A percentile compares a stretch with the other conserved stretches of the same genome.
phyloP scores from a whole-genome alignment of 1,284 basidiomycete species.

The Gymnopus androsaceus region DNA sequence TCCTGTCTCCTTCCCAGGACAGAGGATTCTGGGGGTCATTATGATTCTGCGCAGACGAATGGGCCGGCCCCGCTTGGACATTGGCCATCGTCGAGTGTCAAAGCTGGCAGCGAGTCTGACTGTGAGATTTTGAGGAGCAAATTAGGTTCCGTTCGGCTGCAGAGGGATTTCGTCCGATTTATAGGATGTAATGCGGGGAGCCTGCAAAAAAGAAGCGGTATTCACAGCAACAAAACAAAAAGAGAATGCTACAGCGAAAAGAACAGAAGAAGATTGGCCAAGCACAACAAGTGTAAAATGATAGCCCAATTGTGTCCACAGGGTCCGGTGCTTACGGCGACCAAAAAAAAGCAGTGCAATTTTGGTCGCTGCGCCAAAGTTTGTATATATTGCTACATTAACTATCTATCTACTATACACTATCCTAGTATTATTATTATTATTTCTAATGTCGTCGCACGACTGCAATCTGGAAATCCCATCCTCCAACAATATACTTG shows the following conservation, averaged over 20 bases:
- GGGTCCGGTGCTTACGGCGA: constrained; percentile 10
- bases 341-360: too few species aligned
- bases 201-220: constrained; percentile 16
- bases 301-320: constrained; percentile 7
- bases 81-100: constrained; percentile 26
- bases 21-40: constrained; percentile 19
- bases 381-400: constrained; percentile 5
- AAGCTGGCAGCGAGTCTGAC: constrained; percentile 6
- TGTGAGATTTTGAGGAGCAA: constrained; percentile 21
- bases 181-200: constrained; percentile 8
- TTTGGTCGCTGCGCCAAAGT: too few species aligned
- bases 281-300: constrained; percentile 13
- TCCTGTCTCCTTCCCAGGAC: constrained; percentile 53
- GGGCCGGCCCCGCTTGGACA: constrained; percentile 14
- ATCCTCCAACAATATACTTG: constrained; percentile 75
- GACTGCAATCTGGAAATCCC: constrained; percentile 82
- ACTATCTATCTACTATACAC: neutral
- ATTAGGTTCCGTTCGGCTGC: constrained; percentile 23
- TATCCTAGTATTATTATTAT: neutral
- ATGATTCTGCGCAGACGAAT: constrained; percentile 10
- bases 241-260: constrained; percentile 16
- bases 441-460: constrained; percentile 61
- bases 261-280: neutral
- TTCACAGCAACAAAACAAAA: constrained; percentile 11
- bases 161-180: constrained; percentile 4